Conservation (phyloP, 208 protist species). For the Endotrypanum monterogeii region DNA sequence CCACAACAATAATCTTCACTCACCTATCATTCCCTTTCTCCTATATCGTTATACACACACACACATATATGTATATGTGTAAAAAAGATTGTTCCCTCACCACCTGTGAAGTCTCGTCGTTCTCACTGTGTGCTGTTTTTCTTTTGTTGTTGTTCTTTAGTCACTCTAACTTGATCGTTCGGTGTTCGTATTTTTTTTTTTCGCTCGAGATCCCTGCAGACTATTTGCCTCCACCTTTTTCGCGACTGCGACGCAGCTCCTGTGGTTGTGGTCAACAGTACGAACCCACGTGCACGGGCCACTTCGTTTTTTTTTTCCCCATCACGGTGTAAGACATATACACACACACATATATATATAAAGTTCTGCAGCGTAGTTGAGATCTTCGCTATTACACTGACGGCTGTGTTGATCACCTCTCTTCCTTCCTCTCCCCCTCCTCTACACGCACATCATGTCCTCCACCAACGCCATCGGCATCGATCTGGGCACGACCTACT, state of each 20-base stretch:
- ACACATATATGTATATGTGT: background rate
- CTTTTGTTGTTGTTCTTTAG: too few relatives aligned
- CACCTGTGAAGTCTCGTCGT: background rate
- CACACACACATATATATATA: background rate
- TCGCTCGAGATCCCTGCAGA: too few relatives aligned
- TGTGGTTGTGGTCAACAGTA: background rate
- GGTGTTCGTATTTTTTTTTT: too few relatives aligned
- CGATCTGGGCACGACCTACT: conserved; percentile 97
- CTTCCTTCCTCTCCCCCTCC: background rate
- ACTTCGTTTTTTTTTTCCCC: background rate
- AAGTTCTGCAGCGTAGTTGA: background rate
- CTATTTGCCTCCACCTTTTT: background rate
- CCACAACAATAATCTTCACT: background rate
- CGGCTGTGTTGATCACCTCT: background rate
- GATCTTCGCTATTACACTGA: background rate
- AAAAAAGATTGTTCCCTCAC: background rate
- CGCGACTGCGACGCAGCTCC: background rate
- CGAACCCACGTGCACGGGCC: background rate
- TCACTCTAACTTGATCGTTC: too few relatives aligned
- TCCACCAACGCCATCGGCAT: conserved; percentile 86
- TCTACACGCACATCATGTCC: conserved; percentile 10
- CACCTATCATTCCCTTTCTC: background rate
- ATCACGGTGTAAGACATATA: background rate
- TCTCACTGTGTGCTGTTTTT: background rate
- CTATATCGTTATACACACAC: background rate